Conservation (phyloP, 1,284 basidiomycete species). For the Rhodotorula sp. region DNA sequence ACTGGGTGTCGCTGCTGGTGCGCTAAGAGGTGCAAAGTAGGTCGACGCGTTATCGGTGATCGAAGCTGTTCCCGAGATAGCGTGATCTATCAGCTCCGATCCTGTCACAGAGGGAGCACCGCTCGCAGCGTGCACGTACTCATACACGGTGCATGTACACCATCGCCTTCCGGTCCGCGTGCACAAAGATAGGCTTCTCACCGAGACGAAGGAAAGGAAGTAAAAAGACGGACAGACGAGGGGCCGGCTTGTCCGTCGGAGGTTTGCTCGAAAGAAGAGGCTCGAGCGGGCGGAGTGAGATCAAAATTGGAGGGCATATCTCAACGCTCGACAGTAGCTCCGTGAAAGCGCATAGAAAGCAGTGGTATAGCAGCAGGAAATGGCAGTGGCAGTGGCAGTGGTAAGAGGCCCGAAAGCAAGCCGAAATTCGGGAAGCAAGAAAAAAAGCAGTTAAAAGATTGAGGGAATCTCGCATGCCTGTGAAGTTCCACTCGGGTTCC, state of each 20-base stretch:
- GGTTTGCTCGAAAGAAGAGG: not conserved
- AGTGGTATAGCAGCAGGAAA: not conserved
- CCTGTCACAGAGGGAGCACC: too few relatives aligned
- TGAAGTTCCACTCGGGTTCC: conserved; percentile 4
- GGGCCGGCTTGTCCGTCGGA: not conserved
- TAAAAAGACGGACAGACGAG: not conserved
- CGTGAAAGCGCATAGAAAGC: too few relatives aligned
- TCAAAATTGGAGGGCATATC: not conserved
- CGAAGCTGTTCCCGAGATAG: too few relatives aligned
- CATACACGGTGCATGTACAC: not conserved
- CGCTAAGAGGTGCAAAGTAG: not conserved
- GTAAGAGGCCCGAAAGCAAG: not conserved
- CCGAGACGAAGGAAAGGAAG: not conserved
- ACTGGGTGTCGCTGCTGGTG: not conserved
- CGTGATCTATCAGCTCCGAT: too few relatives aligned
- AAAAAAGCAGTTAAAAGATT: not conserved
- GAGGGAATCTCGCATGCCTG: conserved; percentile 7
- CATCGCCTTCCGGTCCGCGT: not conserved
- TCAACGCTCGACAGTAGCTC: not conserved
- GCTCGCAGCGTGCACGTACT: not conserved
- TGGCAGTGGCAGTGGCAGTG: not conserved
- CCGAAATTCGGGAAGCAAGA: not conserved
- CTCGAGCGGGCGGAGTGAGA: not conserved
- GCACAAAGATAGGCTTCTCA: too few relatives aligned
- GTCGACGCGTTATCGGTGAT: too few relatives aligned